Percentiles rank a stretch among this genome's conserved stretches.
Conservation (phyloP, 2,329 filamentous ascomycete genomes). For the Clarireedia homoeocarpa region DNA sequence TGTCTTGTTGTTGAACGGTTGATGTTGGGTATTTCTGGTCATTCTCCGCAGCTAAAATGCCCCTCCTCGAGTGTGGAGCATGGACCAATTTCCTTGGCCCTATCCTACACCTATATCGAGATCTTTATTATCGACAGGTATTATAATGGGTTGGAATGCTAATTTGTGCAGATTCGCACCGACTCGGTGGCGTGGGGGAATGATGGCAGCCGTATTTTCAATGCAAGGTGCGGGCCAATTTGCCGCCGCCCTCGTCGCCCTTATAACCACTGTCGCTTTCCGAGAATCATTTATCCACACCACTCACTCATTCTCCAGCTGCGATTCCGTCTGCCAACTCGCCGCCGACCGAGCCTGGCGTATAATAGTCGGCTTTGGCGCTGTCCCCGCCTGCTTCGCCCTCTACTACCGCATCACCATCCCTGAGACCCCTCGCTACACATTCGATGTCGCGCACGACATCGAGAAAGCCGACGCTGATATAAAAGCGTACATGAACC, state of each 20-base stretch:
- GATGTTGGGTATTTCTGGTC: background rate
- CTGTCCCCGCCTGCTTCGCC: slow-evolving; percentile 67
- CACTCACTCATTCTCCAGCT: slow-evolving; percentile 39
- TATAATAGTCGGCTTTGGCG: slow-evolving; percentile 71
- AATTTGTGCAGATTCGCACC: slow-evolving; percentile 56
- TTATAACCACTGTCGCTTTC: slow-evolving; percentile 61
- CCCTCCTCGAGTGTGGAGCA: too few relatives aligned
- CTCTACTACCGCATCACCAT: slow-evolving; percentile 84
- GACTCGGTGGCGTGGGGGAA: slow-evolving; percentile 72
- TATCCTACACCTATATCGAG: too few relatives aligned
- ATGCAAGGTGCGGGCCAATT: slow-evolving; percentile 84
- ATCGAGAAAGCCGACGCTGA: slow-evolving; percentile 69
- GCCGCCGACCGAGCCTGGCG: slow-evolving; percentile 79
- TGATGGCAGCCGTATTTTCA: slow-evolving; percentile 77
- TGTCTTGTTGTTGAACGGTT: background rate
- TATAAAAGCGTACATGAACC: slow-evolving; percentile 51
- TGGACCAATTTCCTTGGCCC: too few relatives aligned
- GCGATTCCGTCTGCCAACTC: slow-evolving; percentile 53
- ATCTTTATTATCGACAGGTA: background rate
- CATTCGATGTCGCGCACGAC: slow-evolving; percentile 71
- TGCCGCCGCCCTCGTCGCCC: slow-evolving; percentile 58
- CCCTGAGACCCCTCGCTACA: slow-evolving; percentile 77
- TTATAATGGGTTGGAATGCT: background rate
- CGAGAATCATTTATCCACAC: slow-evolving; percentile 41
- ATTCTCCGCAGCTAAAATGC: too few relatives aligned